A percentile compares a stretch with the other conserved stretches of the same genome.
These are phyloP conservation scores for Nidularia sp. DNA, from an alignment of 768 basidiomycete species.

Conservation along the genomic window DNA sequence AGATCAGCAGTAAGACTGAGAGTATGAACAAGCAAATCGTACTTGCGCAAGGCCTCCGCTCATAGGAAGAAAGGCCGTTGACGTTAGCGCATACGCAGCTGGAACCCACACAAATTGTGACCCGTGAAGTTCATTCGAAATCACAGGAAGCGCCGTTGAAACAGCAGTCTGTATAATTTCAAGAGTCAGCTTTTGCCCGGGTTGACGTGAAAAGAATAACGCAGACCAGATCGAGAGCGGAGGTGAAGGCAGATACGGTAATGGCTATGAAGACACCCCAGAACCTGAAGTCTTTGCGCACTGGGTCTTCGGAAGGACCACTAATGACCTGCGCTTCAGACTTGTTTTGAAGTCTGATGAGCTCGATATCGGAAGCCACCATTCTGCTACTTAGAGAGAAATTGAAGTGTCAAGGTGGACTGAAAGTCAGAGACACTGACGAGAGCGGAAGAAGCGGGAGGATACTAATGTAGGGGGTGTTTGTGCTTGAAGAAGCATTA, in stretches of 20 bases:
- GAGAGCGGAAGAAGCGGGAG: too few relatives aligned
- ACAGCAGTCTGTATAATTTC: slow-evolving; percentile 11
- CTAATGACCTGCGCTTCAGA: too few relatives aligned
- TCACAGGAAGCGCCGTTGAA: slow-evolving; percentile 22
- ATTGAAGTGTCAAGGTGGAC: too few relatives aligned
- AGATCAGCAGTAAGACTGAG: background rate
- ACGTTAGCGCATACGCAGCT: slow-evolving; percentile 18
- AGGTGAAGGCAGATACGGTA: slow-evolving; percentile 1
- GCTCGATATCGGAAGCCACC: too few relatives aligned
- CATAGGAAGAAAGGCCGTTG: slow-evolving; percentile 25
- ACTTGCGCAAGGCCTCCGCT: slow-evolving; percentile 25
- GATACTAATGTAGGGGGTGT: too few relatives aligned
- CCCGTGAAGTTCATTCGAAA: slow-evolving; percentile 20
- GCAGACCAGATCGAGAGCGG: slow-evolving; percentile 1
- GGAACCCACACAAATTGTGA: slow-evolving; percentile 19
- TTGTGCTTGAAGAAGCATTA: too few relatives aligned
- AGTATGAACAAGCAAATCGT: background rate
- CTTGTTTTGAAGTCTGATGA: too few relatives aligned
- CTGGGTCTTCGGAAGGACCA: too few relatives aligned
- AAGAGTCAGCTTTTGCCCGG: background rate
- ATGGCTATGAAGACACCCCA: slow-evolving; percentile 1
- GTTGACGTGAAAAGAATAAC: background rate
- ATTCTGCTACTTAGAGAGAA: too few relatives aligned
- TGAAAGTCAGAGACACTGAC: too few relatives aligned
- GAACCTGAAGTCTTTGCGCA: too few relatives aligned